These are phyloP conservation scores for Boletus vinaceobasis DNA, from an alignment of 768 basidiomycete species.

Conservation along the genomic window DNA sequence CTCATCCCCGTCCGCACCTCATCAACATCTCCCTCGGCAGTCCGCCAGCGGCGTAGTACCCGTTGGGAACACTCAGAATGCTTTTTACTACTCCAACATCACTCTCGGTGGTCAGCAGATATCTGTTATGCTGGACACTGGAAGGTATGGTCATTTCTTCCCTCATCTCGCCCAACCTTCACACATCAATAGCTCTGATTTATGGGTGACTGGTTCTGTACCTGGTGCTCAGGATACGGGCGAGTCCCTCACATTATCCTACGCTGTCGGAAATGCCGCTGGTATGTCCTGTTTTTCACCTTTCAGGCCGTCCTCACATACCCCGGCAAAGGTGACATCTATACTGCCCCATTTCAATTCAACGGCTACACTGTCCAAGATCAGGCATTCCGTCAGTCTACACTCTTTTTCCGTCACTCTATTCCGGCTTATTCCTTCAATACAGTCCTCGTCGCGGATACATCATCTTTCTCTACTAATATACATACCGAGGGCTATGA, in stretches of 20 bases:
- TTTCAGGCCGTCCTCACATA: background rate
- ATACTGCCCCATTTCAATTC: conserved; percentile 50
- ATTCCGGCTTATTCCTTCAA: background rate
- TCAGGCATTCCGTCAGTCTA: conserved; percentile 62
- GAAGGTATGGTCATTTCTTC: conserved; percentile 47
- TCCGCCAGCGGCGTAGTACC: conserved; percentile 34
- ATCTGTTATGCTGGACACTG: conserved; percentile 70
- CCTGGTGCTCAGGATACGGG: conserved; percentile 55
- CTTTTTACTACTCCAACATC: conserved; percentile 70
- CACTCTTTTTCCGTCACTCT: background rate
- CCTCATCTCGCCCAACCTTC: background rate
- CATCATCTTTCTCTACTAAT: conserved; percentile 59
- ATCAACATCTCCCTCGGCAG: conserved; percentile 20
- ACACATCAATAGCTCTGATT: conserved; percentile 53
- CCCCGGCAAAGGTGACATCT: conserved; percentile 47
- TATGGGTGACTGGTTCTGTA: conserved; percentile 61
- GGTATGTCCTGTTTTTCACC: conserved; percentile 37
- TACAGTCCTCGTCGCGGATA: conserved; percentile 61
- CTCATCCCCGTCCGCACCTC: background rate
- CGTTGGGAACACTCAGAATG: conserved; percentile 64
- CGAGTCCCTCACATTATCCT: conserved; percentile 51
- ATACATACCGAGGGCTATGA: conserved; percentile 60
- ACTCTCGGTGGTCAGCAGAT: conserved; percentile 58
- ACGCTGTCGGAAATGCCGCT: conserved; percentile 64
- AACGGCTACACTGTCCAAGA: conserved; percentile 55